Evolutionary conservation across 208 protist genomes (phyloP).

Genomic region (Acanthamoeba castellanii): DNA sequence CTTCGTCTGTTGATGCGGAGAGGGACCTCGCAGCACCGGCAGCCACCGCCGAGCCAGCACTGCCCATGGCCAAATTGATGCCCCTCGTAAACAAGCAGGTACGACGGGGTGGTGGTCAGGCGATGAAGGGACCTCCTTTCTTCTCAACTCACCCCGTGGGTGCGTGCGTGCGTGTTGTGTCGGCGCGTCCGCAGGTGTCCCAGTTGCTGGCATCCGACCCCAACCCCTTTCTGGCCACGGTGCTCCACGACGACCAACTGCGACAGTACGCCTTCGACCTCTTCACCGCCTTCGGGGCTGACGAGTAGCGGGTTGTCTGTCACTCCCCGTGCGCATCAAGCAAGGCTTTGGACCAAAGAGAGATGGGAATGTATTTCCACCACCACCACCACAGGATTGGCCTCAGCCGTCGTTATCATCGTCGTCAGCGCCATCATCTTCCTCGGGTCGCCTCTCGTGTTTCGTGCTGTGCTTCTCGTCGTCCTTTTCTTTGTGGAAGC

Average conservation of each 20-base stretch:
- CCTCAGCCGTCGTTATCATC: not conserved
- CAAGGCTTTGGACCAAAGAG: too few species aligned
- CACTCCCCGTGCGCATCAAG: too few species aligned
- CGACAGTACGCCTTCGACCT: conserved; percentile 7
- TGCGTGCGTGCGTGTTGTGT: not conserved
- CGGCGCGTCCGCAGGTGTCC: not conserved
- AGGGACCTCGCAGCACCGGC: not conserved
- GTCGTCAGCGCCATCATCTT: not conserved
- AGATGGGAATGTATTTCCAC: too few species aligned
- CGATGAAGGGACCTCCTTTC: too few species aligned
- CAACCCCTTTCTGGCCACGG: not conserved
- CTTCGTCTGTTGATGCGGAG: not conserved
- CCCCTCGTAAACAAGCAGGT: conserved; percentile 46
- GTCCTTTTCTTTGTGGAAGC: not conserved
- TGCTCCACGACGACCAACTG: not conserved
- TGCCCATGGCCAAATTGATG: conserved; percentile 30
- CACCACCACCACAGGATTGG: too few species aligned
- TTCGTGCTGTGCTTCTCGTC: not conserved
- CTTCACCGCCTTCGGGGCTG: conserved; percentile 1
- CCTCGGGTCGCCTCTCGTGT: not conserved
- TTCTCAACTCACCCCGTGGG: too few species aligned
- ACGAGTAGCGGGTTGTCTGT: not conserved
- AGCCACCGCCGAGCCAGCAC: not conserved
- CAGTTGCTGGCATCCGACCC: not conserved
- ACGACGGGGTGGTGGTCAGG: not conserved